Base-by-base conservation (phyloP, 2,329 filamentous ascomycete genomes). In the Periglandula ipomoeae region DNA sequence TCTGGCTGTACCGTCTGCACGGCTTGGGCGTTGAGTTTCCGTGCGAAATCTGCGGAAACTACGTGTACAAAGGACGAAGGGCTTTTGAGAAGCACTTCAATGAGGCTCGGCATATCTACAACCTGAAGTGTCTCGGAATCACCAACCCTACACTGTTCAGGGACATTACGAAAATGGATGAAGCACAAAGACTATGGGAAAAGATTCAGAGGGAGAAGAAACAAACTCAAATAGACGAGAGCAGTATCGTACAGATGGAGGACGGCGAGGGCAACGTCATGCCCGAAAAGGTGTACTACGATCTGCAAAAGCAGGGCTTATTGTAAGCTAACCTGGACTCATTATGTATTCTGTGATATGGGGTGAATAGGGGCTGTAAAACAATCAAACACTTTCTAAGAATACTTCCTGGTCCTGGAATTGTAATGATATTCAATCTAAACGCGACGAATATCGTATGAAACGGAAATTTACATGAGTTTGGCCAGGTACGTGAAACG, bases 71-170 rank as follows among this genome's bases (percentile, higher is more conserved):
- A 86, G 93, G 93, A 15, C 79, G 93, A 22, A 81, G 93, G 44
- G 90, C 90, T 1, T 98, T 96, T 59, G 93, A 98, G 64, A 98
- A 98, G 73, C 93, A 98, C 66, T 98, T 98, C 70, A 94, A 90
- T 57, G 93, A 98, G 66, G 83, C 87, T 8, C 76, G 89, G 47
- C 93, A 98, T 63, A 86, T 97, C 44, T 93, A 95, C 62, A 93
- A 93, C 1, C 71, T 98, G 56, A 93, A 94, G 66, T 95, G 91
- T 61, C 71, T 98, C 45, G 94, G 94, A 19, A 93, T 98, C 62
- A 94, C 85, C 7, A 93, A 94, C 62, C 89, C 89, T 2, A 84
- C 84, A 24, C 73, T 98, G 15, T 98, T 96, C 74, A 75, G 93
- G 45, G 94, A 98, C 61, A 98, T 98, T 52, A 95, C 86, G 0